Evolutionary conservation across 257 asterid genomes (phyloP).

Genomic region (Solanum paucissectum): DNA sequence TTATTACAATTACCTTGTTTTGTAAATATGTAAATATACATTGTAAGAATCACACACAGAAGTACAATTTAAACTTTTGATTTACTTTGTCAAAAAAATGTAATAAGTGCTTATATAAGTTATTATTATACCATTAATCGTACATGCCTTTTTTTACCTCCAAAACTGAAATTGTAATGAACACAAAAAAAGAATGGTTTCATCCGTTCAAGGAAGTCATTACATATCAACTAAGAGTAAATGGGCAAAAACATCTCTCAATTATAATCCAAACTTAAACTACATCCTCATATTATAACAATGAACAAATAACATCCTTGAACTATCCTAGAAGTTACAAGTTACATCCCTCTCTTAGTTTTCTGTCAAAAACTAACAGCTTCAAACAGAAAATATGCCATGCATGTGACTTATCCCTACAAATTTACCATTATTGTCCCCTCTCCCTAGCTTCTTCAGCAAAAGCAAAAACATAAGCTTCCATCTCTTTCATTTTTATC

Average conservation of each 20-base stretch:
- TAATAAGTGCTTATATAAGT: neutral
- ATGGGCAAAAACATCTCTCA: neutral
- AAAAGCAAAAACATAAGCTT: neutral
- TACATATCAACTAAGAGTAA: neutral
- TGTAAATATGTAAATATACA: neutral
- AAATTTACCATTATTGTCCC: neutral
- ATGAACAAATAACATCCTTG: neutral
- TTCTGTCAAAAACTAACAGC: neutral
- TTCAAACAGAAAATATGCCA: neutral
- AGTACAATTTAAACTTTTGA: neutral
- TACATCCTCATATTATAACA: too few relatives aligned
- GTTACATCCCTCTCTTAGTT: neutral
- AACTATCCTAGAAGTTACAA: neutral
- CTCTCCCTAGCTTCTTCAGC: neutral
- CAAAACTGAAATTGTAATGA: neutral
- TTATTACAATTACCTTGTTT: neutral
- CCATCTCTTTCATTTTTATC: neutral
- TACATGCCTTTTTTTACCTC: neutral
- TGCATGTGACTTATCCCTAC: neutral
- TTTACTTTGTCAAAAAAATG: neutral
- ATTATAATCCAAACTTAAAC: neutral
- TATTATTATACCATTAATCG: neutral
- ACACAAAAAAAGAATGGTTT: neutral
- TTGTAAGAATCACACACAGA: neutral
- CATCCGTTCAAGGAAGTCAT: neutral